Evolutionary conservation across 2,329 filamentous ascomycete genomes (phyloP), one percentile per base, ranked within the genome.

Genomic region (Anisogramma anomala): DNA sequence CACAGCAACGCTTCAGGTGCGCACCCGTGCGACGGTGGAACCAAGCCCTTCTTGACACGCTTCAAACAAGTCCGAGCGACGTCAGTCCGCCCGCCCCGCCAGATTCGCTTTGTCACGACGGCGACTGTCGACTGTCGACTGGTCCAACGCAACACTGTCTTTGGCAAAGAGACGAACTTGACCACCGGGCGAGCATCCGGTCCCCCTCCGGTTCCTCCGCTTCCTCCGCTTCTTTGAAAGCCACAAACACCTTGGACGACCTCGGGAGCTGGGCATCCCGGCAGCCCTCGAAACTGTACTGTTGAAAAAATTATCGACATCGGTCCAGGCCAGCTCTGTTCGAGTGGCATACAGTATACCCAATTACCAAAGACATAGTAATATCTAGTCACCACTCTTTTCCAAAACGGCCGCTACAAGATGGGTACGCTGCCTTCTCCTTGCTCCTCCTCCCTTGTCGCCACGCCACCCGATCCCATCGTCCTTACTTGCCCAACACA

Each of bases 401-500:
- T n/a, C n/a, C n/a, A n/a, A n/a, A n/a, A n/a, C n/a, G n/a, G n/a
- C n/a, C n/a, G n/a, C n/a, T n/a, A n/a, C 30, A 41, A 36, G 17
- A 47, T 47, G 45, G 45, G 45, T 47, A 44, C 22, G 45, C 33
- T 17, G 13, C 6, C 20, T 33, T n/a, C 20, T 30, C 15, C 7
- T n/a, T 7, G 3, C 13, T 6, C 33, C 26, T 32, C 33, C 23
- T 32, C 11, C 18, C 2, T 14, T 6, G 1, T 8, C 15, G 2
- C 30, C 2, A 17, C 14, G 4, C 14, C 14, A 18, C 14, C 30
- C 4, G 7, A 8, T 32, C 14, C 10, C 30, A 15, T 11, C 30
- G 1, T 42, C 17, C n/a, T n/a, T 30, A 14, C 20, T 22, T 30
- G 22, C 28, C 19, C 22, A 23, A n/a, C 20, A 14, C 19, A 10